Evolutionary conservation across 75 land plant species (phyloP).

Genomic region (Chamaecyparis obtusa): DNA sequence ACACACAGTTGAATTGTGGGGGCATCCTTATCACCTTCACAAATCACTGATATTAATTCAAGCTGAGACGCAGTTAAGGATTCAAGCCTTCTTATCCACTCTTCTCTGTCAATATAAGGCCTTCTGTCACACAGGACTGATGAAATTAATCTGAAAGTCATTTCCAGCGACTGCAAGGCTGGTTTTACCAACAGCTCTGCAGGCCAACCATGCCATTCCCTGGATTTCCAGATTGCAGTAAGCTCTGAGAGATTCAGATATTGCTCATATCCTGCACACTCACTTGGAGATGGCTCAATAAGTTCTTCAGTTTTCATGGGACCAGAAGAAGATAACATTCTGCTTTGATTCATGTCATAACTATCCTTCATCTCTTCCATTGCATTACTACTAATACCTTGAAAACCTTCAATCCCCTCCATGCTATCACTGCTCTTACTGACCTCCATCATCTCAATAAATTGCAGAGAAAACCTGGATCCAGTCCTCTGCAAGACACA

Average conservation of each 20-base stretch:
- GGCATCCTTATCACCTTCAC: conserved; percentile 51
- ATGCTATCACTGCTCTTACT: conserved; percentile 8
- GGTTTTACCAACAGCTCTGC: neutral
- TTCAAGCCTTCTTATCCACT: too few relatives aligned
- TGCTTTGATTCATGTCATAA: neutral
- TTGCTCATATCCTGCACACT: conserved; percentile 25
- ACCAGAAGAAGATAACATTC: neutral
- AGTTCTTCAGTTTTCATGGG: neutral
- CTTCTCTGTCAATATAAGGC: too few relatives aligned
- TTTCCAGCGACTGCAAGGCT: neutral
- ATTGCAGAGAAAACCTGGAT: neutral
- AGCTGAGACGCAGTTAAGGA: conserved; percentile 31
- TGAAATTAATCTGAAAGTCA: neutral
- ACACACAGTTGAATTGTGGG: conserved; percentile 36
- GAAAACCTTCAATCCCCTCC: conserved; percentile 8
- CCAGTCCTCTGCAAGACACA: neutral
- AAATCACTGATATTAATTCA: conserved; percentile 51
- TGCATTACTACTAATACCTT: neutral
- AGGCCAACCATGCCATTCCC: neutral
- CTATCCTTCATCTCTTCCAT: neutral
- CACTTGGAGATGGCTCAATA: conserved; percentile 17
- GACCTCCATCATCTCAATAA: conserved; percentile 10
- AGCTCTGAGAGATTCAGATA: too few relatives aligned
- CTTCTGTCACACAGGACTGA: too few relatives aligned
- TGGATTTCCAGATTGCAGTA: conserved; percentile 1